These are phyloP conservation scores for Flaveria brownii DNA, from an alignment of 129 eudicot genomes.

Conservation along the genomic window DNA sequence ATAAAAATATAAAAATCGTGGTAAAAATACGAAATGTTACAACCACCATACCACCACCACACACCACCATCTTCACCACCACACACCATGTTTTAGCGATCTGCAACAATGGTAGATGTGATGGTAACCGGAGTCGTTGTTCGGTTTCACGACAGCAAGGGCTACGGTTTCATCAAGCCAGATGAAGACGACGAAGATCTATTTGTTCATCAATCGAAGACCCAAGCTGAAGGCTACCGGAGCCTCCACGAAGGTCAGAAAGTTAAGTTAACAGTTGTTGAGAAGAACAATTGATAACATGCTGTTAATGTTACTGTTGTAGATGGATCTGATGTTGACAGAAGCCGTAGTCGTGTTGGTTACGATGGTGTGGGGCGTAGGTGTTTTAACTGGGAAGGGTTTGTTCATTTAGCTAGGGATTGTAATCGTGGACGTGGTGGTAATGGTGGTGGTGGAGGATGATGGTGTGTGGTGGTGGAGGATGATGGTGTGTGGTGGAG, in stretches of 20 bases:
- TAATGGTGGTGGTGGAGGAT: conserved; percentile 22
- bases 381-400: conserved; percentile 50
- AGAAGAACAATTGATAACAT: conserved; percentile 40
- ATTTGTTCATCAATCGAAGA: conserved; percentile 74
- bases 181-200: conserved; percentile 75
- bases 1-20: too few relatives aligned
- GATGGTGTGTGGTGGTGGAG: not conserved
- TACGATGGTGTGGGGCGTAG: conserved; percentile 44
- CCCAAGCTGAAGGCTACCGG: conserved; percentile 67
- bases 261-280: conserved; percentile 56
- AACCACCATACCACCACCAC: too few relatives aligned
- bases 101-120: conserved; percentile 57
- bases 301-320: conserved; percentile 57
- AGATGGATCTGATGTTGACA: conserved; percentile 39
- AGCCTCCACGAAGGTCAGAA: conserved; percentile 50
- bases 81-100: not conserved
- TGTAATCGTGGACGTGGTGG: conserved; percentile 28
- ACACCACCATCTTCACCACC: too few relatives aligned
- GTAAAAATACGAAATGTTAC: too few relatives aligned
- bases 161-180: conserved; percentile 73
- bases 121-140: conserved; percentile 56
- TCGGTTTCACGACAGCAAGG: conserved; percentile 54
- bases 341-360: conserved; percentile 44
- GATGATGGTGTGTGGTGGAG: not conserved
- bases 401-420: conserved; percentile 61